Evolutionary conservation across 164 flowering plant species (phyloP).

Genomic region (Vitis rotundifolia): DNA sequence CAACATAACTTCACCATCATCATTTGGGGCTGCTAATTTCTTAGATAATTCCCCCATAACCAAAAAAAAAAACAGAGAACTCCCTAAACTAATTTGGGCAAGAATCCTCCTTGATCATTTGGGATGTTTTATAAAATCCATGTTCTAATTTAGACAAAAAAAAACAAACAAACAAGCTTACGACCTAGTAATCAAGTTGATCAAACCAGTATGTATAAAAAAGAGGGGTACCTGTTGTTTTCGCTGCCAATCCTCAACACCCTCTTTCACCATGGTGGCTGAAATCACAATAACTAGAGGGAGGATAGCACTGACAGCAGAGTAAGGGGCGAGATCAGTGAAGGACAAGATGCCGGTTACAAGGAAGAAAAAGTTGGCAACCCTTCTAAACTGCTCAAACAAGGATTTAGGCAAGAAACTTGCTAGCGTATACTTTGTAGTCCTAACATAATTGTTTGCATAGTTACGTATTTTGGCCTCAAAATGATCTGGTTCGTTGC

Average conservation of each 20-base stretch:
- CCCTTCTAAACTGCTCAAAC: constrained; percentile 77
- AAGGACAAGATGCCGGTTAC: constrained; percentile 52
- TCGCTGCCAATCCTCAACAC: constrained; percentile 61
- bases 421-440: constrained; percentile 57
- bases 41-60: too few species aligned
- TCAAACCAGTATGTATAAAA: background rate
- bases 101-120: too few species aligned
- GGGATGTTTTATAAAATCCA: too few species aligned
- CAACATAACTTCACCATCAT: too few species aligned
- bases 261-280: constrained; percentile 62
- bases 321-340: constrained; percentile 58
- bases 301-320: constrained; percentile 51
- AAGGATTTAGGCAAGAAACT: constrained; percentile 62
- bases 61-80: too few species aligned
- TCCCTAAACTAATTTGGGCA: too few species aligned
- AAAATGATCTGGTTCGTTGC: constrained; percentile 47
- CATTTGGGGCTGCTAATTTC: too few species aligned
- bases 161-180: background rate
- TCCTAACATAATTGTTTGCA: constrained; percentile 44
- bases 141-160: background rate
- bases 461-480: constrained; percentile 41
- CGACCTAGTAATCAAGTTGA: background rate
- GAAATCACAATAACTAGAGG: constrained; percentile 53
- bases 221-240: constrained; percentile 43
- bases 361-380: constrained; percentile 73